Conservation (phyloP, 208 protist species). For the Trypanosoma lewisi region DNA sequence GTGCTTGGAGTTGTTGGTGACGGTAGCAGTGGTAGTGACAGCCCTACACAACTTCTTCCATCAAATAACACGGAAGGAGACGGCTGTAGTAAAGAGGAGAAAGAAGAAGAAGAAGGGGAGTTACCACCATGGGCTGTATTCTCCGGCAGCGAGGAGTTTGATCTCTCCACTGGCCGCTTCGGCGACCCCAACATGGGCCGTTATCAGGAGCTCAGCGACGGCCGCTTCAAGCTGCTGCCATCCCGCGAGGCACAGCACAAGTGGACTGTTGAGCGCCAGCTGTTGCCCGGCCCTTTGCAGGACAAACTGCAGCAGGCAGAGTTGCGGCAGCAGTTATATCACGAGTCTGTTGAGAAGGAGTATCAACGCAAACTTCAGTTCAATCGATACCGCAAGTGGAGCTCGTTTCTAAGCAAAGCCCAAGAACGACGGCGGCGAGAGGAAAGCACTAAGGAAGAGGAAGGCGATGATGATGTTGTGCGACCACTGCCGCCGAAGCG, state of each 20-base stretch:
- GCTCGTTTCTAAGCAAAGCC: slow-evolving; percentile 61
- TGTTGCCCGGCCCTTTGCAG: slow-evolving; percentile 63
- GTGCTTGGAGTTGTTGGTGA: slow-evolving; percentile 28
- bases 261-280: slow-evolving; percentile 67
- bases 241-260: slow-evolving; percentile 53
- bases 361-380: slow-evolving; percentile 61
- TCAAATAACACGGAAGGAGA: too few relatives aligned
- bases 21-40: neutral
- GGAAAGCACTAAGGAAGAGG: slow-evolving; percentile 14
- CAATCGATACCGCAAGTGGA: slow-evolving; percentile 76
- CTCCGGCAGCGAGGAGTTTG: slow-evolving; percentile 77
- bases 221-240: slow-evolving; percentile 68
- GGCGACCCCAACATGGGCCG: slow-evolving; percentile 63
- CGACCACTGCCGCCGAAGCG: slow-evolving; percentile 54
- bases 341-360: slow-evolving; percentile 66
- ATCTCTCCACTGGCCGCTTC: slow-evolving; percentile 76
- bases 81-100: too few relatives aligned
- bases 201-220: slow-evolving; percentile 85
- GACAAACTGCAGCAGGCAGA: slow-evolving; percentile 65
- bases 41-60: neutral
- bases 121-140: slow-evolving; percentile 85
- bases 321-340: slow-evolving; percentile 45
- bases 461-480: slow-evolving; percentile 20
- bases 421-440: slow-evolving; percentile 40
- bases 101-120: slow-evolving; percentile 36